Percentiles rank a stretch among this genome's conserved stretches.
These are phyloP conservation scores for Capsicum pubescens DNA, from an alignment of 257 asterid species.

Conservation along the genomic window DNA sequence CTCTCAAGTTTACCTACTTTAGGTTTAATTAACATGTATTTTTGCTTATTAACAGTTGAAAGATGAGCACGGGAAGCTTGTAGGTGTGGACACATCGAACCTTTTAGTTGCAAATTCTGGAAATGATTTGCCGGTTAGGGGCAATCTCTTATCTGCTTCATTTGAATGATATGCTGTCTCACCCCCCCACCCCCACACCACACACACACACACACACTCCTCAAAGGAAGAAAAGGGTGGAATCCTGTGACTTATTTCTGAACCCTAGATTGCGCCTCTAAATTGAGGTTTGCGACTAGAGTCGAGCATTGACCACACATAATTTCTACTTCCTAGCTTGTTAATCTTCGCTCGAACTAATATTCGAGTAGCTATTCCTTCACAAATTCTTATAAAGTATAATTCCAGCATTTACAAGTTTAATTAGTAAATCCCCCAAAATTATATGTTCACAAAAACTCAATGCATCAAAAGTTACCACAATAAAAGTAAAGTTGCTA, in stretches of 20 bases:
- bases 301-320: background rate
- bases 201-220: background rate
- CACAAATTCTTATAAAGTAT: slow-evolving; percentile 24
- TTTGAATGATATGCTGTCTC: background rate
- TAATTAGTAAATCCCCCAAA: background rate
- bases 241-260: slow-evolving; percentile 9
- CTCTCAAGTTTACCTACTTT: slow-evolving; percentile 27
- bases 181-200: background rate
- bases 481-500: background rate
- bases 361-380: slow-evolving; percentile 29
- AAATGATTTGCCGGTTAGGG: slow-evolving; percentile 91
- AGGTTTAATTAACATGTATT: slow-evolving; percentile 33
- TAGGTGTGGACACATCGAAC: slow-evolving; percentile 83
- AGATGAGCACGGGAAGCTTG: slow-evolving; percentile 80
- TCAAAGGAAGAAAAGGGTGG: background rate
- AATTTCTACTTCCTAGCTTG: slow-evolving; percentile 9
- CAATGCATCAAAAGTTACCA: slow-evolving; percentile 16
- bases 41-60: slow-evolving; percentile 61
- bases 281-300: slow-evolving; percentile 5
- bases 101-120: slow-evolving; percentile 91
- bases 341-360: background rate
- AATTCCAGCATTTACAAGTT: background rate
- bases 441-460: background rate
- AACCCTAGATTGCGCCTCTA: slow-evolving; percentile 11
- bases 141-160: slow-evolving; percentile 19